Percentiles rank a stretch among this genome's conserved stretches.
phyloP scores from a whole-genome alignment of 73 alveolate genomes.

The Paramecium sexaurelia region DNA sequence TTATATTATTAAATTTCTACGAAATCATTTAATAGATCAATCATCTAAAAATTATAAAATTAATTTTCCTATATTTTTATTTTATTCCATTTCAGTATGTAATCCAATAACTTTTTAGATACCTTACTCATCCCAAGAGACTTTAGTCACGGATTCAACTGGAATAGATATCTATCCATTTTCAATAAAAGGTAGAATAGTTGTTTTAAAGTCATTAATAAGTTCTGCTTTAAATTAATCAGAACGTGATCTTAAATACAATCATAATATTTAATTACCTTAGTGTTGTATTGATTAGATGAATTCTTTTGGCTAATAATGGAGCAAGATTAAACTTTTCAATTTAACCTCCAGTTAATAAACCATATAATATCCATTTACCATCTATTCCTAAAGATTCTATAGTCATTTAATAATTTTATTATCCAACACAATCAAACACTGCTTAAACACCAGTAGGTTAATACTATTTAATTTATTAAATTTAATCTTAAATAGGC shows the following conservation, averaged over 20 bases:
- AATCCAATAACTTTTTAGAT: not conserved
- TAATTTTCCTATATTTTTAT: not conserved
- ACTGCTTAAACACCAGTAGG: constrained; percentile 78
- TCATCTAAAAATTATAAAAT: not conserved
- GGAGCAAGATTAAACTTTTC: not conserved
- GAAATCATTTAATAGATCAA: no score
- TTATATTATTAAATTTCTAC: no score
- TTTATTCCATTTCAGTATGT: not conserved
- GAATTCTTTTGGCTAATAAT: not conserved
- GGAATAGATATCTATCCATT: not conserved
- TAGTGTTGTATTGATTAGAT: not conserved
- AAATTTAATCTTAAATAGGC: not conserved
- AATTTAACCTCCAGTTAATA: constrained; percentile 73
- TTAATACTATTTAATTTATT: constrained; percentile 41
- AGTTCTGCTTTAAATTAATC: not conserved
- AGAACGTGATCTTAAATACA: not conserved
- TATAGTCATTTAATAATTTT: constrained; percentile 55
- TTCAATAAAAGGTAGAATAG: not conserved
- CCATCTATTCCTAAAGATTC: constrained; percentile 65
- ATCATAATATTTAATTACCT: not conserved
- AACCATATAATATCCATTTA: constrained; percentile 83
- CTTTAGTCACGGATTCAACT: not conserved
- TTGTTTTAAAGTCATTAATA: not conserved
- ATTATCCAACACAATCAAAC: constrained; percentile 78
- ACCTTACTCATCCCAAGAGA: not conserved